Evolutionary conservation across 2,329 filamentous ascomycete genomes (phyloP), one percentile per base, ranked within the genome.

Genomic region (Calonectria pteridis): DNA sequence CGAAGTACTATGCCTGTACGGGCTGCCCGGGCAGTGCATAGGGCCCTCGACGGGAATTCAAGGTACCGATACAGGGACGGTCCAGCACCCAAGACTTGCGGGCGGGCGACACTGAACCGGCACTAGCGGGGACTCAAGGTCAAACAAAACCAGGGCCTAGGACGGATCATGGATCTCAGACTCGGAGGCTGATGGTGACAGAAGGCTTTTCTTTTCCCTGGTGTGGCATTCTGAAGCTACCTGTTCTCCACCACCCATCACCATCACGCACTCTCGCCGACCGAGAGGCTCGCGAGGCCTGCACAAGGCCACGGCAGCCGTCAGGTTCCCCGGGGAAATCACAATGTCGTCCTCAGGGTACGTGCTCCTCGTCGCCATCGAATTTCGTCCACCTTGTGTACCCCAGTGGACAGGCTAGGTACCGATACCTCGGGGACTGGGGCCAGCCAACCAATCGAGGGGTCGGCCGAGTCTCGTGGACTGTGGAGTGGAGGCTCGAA

Each of bases 341-440:
- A 33, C 51, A 43, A 59, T 11, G 40, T 40, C 23, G 29, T 35
- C 20, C 33, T 46, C 51, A 59, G 43, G 63, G 63, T 66, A 66
- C 55, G n/a, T 58, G 31, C 40, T 62, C 55, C 43, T 43, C 43
- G 33, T 71, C 67, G 53, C 67, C 53, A 73, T 67, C 37, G 66
- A 73, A 65, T 62, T 73, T 69, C 67, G 46, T 63, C 43, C 67
- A 63, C 10, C 23, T 46, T 35, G 59, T 49, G 64, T 55, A 64
- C 72, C 63, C 71, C 73, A 73, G 73, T 64, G 51, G 69, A 51
- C 62, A 59, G 63, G 63, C 28, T 68, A 76, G 65, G 79, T 80
- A 80, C 69, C 70, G 58, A 67, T 80, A 80, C 79, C 74, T 80
- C 65, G 67, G 66, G 58, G 75, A 78, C 75, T 71, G 73, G 71